These are phyloP conservation scores for Helotiales sp. DNA, from an alignment of 2,329 filamentous ascomycete genomes.

Conservation along the genomic window DNA sequence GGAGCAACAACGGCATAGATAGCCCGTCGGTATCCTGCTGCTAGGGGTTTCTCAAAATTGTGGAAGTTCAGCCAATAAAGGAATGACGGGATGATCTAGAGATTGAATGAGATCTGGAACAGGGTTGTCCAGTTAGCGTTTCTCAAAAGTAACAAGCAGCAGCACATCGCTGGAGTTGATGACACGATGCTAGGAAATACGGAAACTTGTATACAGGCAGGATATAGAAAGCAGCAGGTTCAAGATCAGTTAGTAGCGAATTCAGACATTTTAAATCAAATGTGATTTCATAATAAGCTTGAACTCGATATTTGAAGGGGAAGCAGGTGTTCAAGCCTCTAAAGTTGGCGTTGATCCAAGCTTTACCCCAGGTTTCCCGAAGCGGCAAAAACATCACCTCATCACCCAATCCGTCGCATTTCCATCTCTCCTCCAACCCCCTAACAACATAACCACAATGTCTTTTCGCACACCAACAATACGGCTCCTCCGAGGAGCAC, in stretches of 20 bases:
- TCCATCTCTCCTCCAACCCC: background rate
- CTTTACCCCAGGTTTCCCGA: conserved; percentile 1
- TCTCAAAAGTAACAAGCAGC: too few species aligned
- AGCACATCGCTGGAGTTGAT: too few species aligned
- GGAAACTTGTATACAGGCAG: too few species aligned
- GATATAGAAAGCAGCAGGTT: too few species aligned
- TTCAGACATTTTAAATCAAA: too few species aligned
- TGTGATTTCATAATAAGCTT: too few species aligned
- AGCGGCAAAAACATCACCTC: background rate
- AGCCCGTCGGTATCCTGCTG: background rate
- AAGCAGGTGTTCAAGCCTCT: too few species aligned
- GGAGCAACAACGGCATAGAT: background rate
- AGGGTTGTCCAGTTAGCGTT: too few species aligned
- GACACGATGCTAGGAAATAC: too few species aligned
- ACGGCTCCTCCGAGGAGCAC: conserved; percentile 7
- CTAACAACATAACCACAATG: conserved; percentile 19
- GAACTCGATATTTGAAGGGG: too few species aligned
- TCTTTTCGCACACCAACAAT: conserved; percentile 21
- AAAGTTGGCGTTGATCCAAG: background rate
- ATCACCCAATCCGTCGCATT: too few species aligned
- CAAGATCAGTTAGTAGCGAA: too few species aligned
- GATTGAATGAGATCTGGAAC: background rate
- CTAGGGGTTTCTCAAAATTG: background rate
- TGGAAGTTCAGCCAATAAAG: background rate
- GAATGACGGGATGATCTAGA: background rate